A percentile compares a stretch with the other conserved stretches of the same genome.
Conservation (phyloP, 805 yeast genomes). For the Candida parachauliodes region DNA sequence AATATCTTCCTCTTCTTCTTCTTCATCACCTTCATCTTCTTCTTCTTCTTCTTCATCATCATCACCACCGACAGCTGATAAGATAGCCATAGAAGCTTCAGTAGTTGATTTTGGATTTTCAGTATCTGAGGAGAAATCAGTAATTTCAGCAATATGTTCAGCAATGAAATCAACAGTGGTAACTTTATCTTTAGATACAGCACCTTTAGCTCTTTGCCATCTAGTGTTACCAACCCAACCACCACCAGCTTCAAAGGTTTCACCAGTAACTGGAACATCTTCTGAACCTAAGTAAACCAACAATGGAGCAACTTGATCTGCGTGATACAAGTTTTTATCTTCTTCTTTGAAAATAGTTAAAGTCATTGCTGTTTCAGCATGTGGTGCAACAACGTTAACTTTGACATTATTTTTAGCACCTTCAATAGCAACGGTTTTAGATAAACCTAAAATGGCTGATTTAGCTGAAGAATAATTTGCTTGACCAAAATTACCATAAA, state of each 20-base stretch:
- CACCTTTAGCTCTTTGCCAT: constrained; percentile 92
- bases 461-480: constrained; percentile 95
- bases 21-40: constrained; percentile 37
- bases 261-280: constrained; percentile 68
- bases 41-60: constrained; percentile 47
- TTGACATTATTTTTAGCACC: constrained; percentile 76
- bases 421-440: constrained; percentile 85
- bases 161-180: constrained; percentile 67
- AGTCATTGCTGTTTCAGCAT: constrained; percentile 98
- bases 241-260: constrained; percentile 88
- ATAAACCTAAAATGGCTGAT: constrained; percentile 79
- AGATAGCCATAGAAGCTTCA: constrained; percentile 78
- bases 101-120: constrained; percentile 57
- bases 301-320: constrained; percentile 87
- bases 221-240: constrained; percentile 96
- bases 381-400: constrained; percentile 89
- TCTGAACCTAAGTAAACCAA: constrained; percentile 78
- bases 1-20: constrained; percentile 27
- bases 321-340: constrained; percentile 80
- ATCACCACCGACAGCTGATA: constrained; percentile 56
- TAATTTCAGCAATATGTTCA: constrained; percentile 62
- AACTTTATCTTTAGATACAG: constrained; percentile 51
- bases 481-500: constrained; percentile 97
- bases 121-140: constrained; percentile 57
- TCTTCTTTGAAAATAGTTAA: constrained; percentile 75